Base-by-base conservation (phyloP, 768 basidiomycete genomes). In the Lepiota venenata region DNA sequence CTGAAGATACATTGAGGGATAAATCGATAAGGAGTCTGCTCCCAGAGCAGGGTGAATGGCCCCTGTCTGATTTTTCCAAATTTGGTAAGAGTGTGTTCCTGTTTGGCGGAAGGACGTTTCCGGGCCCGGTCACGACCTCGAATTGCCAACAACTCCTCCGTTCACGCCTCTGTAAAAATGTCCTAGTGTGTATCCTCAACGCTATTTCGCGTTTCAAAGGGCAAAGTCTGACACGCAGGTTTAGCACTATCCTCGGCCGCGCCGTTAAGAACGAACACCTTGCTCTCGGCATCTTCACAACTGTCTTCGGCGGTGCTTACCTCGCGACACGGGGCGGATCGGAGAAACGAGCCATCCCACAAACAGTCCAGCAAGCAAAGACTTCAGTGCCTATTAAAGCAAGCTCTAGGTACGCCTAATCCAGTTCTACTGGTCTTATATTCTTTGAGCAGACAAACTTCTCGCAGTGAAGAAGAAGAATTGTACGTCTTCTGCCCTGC, bases 181-280 rank as follows among this genome's bases (percentile, higher is more conserved):
- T 56, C 59, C 43, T 60, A 60, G 59, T 60, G 47, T 38, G 59
- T 50, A 15, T 11, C 14, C 21, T 20, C 20, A 20, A 47, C 12
- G 16, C n/a, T 25, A n/a, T 4, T 22, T 16, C 4, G 16, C 15
- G n/a, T 12, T 15, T 20, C 5, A 15, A 50, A 20, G 9, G 12
- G 27, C 20, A 6, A 29, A 16, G 4, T 22, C n/a, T 56, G 27
- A 51, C 43, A 7, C 43, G 27, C 43, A 57, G 25, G 25, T 25
- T 12, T 39, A 92, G 91, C 79, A 74, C 79, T 58, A 85, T 93
- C 64, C 66, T 90, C 58, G 91, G 91, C 68, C 88, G 90, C 60
- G 80, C 79, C 66, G 77, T 93, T 64, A 89, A 87, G 76, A 87
- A 83, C 66, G 88, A 92, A 74, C 84, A 89, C 75, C 79, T 93